These are phyloP conservation scores for Daldinia sp. DNA, from an alignment of 2,329 filamentous ascomycete genomes.

Conservation along the genomic window DNA sequence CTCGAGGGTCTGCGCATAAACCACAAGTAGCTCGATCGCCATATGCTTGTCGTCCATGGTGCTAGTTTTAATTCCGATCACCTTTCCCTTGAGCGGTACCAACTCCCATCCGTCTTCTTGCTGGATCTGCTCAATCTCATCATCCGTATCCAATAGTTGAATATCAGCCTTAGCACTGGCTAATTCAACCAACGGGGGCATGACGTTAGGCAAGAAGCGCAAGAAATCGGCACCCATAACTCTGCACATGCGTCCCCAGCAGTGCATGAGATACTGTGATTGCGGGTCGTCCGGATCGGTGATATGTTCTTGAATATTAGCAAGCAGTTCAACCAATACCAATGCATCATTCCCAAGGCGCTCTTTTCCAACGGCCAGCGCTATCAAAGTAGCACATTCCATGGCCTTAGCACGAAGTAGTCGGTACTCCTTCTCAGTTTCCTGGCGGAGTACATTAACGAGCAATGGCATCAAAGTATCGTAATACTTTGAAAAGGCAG, in stretches of 20 bases:
- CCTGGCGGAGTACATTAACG: slow-evolving; percentile 86
- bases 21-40: slow-evolving; percentile 97
- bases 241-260: slow-evolving; percentile 98
- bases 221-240: slow-evolving; percentile 91
- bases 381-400: slow-evolving; percentile 97
- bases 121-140: slow-evolving; percentile 90
- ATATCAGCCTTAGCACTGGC: slow-evolving; percentile 97
- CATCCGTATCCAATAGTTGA: slow-evolving; percentile 92
- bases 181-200: slow-evolving; percentile 90
- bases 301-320: slow-evolving; percentile 85
- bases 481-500: slow-evolving; percentile 94
- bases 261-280: slow-evolving; percentile 96
- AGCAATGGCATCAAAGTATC: slow-evolving; percentile 94
- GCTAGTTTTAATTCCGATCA: slow-evolving; percentile 97
- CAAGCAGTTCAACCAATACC: slow-evolving; percentile 85
- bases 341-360: slow-evolving; percentile 88
- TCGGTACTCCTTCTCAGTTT: slow-evolving; percentile 92
- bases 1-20: slow-evolving; percentile 96
- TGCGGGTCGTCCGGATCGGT: slow-evolving; percentile 94
- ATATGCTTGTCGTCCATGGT: slow-evolving; percentile 98
- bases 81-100: slow-evolving; percentile 95
- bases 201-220: slow-evolving; percentile 90
- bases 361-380: slow-evolving; percentile 92
- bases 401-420: slow-evolving; percentile 95
- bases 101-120: slow-evolving; percentile 98